Conservation (phyloP, 2,329 filamentous ascomycete species). For the Alternaria sp. region DNA sequence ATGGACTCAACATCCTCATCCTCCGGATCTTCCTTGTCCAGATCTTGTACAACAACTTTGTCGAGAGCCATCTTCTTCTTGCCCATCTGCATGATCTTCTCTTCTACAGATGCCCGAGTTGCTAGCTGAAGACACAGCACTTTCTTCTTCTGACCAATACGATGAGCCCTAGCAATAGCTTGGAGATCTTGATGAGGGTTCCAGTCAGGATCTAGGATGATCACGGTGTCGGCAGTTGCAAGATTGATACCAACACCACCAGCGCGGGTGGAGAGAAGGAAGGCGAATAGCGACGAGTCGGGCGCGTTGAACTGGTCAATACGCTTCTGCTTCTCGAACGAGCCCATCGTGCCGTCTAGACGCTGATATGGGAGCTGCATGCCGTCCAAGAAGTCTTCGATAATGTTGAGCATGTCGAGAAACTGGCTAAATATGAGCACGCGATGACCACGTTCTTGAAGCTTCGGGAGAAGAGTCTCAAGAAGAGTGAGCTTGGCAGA, state of each 20-base stretch:
- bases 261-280: conserved; percentile 90
- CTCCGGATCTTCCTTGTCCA: conserved; percentile 84
- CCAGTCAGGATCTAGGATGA: conserved; percentile 96
- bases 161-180: conserved; percentile 90
- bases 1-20: conserved; percentile 86
- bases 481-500: conserved; percentile 88
- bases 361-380: conserved; percentile 78
- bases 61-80: conserved; percentile 96
- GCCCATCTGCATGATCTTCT: conserved; percentile 95
- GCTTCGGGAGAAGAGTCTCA: conserved; percentile 84
- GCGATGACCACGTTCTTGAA: conserved; percentile 84
- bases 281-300: conserved; percentile 83
- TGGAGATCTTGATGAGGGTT: conserved; percentile 99
- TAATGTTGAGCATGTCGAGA: conserved; percentile 81
- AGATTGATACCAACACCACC: conserved; percentile 98
- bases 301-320: conserved; percentile 95
- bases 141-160: conserved; percentile 95
- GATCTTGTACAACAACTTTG: conserved; percentile 90
- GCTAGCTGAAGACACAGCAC: conserved; percentile 95
- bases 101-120: conserved; percentile 87
- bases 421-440: conserved; percentile 98
- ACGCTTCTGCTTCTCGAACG: conserved; percentile 88
- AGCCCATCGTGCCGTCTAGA: conserved; percentile 83
- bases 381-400: conserved; percentile 89
- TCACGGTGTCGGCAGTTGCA: conserved; percentile 95